Evolutionary conservation across 2,329 filamentous ascomycete species (phyloP), one percentile per base, ranked within the genome.

Genomic region (Myriosclerotinia scirpicola): DNA sequence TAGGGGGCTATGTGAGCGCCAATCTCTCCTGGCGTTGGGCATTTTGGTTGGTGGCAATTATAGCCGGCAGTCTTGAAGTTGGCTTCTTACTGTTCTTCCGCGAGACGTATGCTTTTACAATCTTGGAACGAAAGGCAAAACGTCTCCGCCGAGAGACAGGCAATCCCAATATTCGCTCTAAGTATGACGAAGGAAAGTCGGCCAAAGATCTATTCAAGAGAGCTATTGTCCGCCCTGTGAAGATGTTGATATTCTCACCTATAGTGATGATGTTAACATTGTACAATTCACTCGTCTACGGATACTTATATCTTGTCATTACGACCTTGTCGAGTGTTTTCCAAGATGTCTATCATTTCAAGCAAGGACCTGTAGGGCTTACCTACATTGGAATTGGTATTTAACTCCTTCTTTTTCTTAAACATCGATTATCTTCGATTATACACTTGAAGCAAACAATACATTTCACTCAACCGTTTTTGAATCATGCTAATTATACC

Each of bases 91-190:
- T 80, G 55, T 75, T 80, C 46, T 75, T 79, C 1, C 75, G 77
- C 42, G 83, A 85, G 73, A 82, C 82, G 0, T 84, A 82, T 55
- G 79, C 80, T 0, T 79, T 80, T 1, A 75, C 80, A 0, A 70
- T 85, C 9, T 76, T 85, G 2, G 70, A 78, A 66, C 74, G 76
- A n/a, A 82, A 81, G 70, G 76, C 78, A 0, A 67, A 66, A 4
- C 74, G 74, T 3, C 79, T 87, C 1, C 79, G 79, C 3, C 79
- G 79, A 64, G 78, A 81, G 55, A 85, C 82, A 0, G 81, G 83
- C 17, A 86, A 87, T 67, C 64, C 67, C 0, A 69, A 76, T 9
- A 73, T 88, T 5, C 85, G 85, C 0, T 84, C 83, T 36, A 73
- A 70, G 64, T 67, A 76, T 15, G 76, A 77, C 55, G 65, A 66